Conservation (phyloP, 2,329 filamentous ascomycete species). For the Fusarium setosum region DNA sequence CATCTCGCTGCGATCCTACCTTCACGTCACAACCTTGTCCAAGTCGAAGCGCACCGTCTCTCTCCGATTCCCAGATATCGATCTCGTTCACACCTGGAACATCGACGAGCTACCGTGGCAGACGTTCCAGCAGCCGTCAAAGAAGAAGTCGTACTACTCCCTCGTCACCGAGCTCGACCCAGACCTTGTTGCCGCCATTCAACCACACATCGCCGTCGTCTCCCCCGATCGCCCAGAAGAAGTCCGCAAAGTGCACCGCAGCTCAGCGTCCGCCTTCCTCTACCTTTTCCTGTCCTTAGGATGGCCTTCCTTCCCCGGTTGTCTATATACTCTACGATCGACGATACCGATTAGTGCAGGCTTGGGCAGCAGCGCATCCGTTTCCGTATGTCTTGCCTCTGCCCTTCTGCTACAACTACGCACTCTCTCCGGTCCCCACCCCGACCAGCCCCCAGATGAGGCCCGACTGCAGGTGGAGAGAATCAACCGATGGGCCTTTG, state of each 20-base stretch:
- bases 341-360: constrained; percentile 94
- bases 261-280: constrained; percentile 86
- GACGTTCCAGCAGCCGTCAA: constrained; percentile 79
- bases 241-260: constrained; percentile 84
- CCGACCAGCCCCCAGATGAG: constrained; percentile 88
- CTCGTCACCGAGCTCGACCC: constrained; percentile 85
- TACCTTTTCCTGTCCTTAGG: constrained; percentile 93
- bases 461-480: constrained; percentile 91
- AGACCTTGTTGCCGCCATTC: constrained; percentile 82
- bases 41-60: constrained; percentile 92
- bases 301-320: constrained; percentile 80
- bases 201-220: constrained; percentile 80
- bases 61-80: constrained; percentile 90
- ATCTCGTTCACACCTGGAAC: constrained; percentile 90
- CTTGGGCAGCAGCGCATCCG: constrained; percentile 92
- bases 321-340: constrained; percentile 90
- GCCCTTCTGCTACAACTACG: constrained; percentile 90
- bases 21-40: constrained; percentile 92
- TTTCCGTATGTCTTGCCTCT: constrained; percentile 87
- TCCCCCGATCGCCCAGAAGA: constrained; percentile 75
- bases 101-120: constrained; percentile 93
- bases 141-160: constrained; percentile 97
- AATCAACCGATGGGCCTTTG: constrained; percentile 98
- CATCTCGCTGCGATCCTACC: constrained; percentile 94
- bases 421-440: constrained; percentile 88